phyloP scores from a whole-genome alignment of 768 basidiomycete species.

The Cubamyces sp. region DNA sequence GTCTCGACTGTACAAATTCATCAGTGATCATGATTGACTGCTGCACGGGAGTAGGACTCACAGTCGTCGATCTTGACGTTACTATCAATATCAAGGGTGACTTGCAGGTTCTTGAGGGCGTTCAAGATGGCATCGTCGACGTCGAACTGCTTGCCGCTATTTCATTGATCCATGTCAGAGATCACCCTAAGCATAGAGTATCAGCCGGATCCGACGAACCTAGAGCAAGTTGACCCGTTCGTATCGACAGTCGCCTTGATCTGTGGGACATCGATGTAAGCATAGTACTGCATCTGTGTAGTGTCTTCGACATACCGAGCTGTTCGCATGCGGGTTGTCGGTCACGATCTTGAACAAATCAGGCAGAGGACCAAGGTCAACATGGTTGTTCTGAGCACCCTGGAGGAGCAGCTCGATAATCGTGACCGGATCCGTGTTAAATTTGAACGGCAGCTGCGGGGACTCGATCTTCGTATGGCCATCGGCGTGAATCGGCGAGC shows the following conservation, averaged over 20 bases:
- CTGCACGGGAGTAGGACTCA: constrained; percentile 34
- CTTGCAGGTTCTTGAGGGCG: constrained; percentile 60
- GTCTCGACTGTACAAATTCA: constrained; percentile 48
- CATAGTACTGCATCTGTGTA: no score
- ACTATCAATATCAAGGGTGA: constrained; percentile 59
- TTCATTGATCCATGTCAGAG: neutral
- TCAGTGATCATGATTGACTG: neutral
- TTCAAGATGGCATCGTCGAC: constrained; percentile 61
- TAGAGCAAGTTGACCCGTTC: constrained; percentile 58
- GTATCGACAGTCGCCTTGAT: constrained; percentile 59
- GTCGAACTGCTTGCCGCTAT: constrained; percentile 69
- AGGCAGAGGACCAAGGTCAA: constrained; percentile 63
- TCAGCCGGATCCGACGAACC: constrained; percentile 38
- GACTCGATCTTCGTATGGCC: constrained; percentile 66
- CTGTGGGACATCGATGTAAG: constrained; percentile 35
- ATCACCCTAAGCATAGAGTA: neutral
- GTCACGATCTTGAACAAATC: constrained; percentile 58
- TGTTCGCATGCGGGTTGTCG: constrained; percentile 52
- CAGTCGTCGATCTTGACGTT: constrained; percentile 69
- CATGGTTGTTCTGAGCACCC: constrained; percentile 55
- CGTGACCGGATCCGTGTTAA: constrained; percentile 64
- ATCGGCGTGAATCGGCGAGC: constrained; percentile 58
- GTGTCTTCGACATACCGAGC: constrained; percentile 44
- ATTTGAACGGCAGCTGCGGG: constrained; percentile 57
- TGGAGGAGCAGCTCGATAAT: constrained; percentile 60